phyloP scores from a whole-genome alignment of 305 asterid species.

The Ilex paraguariensis region DNA sequence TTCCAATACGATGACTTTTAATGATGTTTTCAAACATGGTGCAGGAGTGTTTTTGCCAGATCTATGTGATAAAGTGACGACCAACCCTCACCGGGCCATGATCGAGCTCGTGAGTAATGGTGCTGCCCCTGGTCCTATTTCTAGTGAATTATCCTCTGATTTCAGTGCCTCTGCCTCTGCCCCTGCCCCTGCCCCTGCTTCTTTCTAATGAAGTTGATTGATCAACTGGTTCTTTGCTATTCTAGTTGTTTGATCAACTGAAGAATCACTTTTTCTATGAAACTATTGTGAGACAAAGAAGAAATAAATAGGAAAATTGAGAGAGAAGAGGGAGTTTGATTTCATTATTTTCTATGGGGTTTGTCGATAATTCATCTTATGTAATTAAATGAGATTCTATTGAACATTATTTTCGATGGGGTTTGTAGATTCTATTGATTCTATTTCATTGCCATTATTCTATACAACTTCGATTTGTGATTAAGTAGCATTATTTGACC shows the following conservation, averaged over 20 bases:
- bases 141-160: slow-evolving; percentile 5
- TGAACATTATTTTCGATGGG: too few species aligned
- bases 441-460: too few species aligned
- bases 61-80: slow-evolving; percentile 42
- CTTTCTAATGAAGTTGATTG: slow-evolving; percentile 11
- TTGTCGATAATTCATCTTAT: not conserved
- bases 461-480: too few species aligned
- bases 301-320: not conserved
- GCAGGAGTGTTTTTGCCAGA: slow-evolving; percentile 53
- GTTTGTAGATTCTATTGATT: too few species aligned
- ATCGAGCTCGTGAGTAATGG: slow-evolving; percentile 48
- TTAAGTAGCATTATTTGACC: too few species aligned
- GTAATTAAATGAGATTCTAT: not conserved
- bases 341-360: not conserved
- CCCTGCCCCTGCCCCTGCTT: slow-evolving; percentile 25
- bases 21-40: not conserved
- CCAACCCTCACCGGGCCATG: slow-evolving; percentile 51
- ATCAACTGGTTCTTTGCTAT: too few species aligned
- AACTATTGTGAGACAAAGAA: not conserved
- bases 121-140: slow-evolving; percentile 25
- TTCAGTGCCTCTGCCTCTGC: slow-evolving; percentile 11
- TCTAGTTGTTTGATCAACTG: not conserved
- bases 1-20: not conserved
- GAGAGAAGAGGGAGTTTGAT: not conserved
- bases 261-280: too few species aligned